Conservation (phyloP, 2,329 filamentous ascomycete genomes). For the Chaetomium globosum region DNA sequence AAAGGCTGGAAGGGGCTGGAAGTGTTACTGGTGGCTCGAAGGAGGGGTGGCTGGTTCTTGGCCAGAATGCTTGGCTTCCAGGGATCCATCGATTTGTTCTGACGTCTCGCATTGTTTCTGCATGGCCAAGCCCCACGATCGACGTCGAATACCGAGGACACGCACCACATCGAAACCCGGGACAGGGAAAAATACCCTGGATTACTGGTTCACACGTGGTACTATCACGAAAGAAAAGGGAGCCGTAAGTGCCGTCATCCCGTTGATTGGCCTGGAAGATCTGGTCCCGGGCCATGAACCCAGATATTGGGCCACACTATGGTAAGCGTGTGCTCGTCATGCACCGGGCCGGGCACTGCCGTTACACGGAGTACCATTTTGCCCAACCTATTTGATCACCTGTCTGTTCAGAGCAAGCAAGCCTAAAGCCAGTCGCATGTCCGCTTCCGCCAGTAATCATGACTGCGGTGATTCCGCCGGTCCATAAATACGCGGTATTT, state of each 20-base stretch:
- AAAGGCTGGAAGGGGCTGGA: constrained; percentile 1
- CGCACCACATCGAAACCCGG: neutral
- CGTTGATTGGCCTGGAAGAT: constrained; percentile 20
- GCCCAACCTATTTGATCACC: neutral
- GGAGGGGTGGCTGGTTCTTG: constrained; percentile 25
- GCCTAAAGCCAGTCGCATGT: neutral
- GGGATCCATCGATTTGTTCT: constrained; percentile 12
- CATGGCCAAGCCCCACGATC: constrained; percentile 29
- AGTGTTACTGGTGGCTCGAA: neutral
- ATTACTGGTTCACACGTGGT: constrained; percentile 4
- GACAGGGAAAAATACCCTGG: constrained; percentile 11
- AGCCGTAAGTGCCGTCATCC: constrained; percentile 26
- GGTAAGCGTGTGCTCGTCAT: constrained; percentile 23
- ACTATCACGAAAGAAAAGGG: neutral
- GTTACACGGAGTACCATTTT: neutral
- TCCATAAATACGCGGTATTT: neutral
- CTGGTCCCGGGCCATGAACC: constrained; percentile 18
- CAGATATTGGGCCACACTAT: constrained; percentile 12
- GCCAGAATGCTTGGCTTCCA: constrained; percentile 14
- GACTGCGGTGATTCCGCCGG: no score
- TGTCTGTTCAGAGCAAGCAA: neutral
- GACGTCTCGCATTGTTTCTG: constrained; percentile 25
- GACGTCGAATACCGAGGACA: constrained; percentile 22
- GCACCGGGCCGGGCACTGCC: constrained; percentile 16
- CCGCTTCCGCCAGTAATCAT: neutral